A percentile compares a stretch with the other conserved stretches of the same genome.
Conservation (phyloP, 495 filamentous ascomycete species). For the Ascobolus immersus region DNA sequence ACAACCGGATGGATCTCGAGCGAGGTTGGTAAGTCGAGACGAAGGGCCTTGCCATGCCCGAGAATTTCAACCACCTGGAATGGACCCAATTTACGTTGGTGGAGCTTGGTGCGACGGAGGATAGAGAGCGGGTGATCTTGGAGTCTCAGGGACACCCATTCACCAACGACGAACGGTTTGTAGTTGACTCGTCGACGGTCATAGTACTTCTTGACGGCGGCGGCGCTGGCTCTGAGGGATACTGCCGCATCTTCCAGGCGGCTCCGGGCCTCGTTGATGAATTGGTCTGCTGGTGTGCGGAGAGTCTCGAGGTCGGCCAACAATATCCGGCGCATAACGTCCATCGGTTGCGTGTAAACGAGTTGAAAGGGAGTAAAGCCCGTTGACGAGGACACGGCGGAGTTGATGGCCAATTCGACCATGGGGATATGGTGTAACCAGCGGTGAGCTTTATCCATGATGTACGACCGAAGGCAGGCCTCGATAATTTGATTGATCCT, state of each 20-base stretch:
- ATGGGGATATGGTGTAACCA: not conserved
- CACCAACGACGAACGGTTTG: not conserved
- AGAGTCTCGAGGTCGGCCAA: not conserved
- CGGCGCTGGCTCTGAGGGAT: too few relatives aligned
- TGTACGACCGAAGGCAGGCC: not conserved
- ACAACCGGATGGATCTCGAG: conserved; percentile 1
- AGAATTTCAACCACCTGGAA: not conserved
- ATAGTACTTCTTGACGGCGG: too few relatives aligned
- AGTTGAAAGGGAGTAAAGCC: not conserved
- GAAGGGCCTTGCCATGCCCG: not conserved
- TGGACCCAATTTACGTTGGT: not conserved
- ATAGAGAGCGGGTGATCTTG: not conserved
- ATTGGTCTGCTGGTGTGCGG: too few relatives aligned
- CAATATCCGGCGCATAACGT: not conserved
- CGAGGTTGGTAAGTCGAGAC: not conserved
- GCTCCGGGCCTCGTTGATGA: too few relatives aligned
- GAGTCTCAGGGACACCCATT: not conserved
- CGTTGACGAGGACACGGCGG: not conserved
- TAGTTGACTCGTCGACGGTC: not conserved
- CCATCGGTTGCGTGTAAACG: not conserved
- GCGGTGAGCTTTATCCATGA: not conserved
- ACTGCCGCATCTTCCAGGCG: too few relatives aligned
- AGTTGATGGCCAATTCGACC: not conserved
- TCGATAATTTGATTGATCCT: conserved; percentile 1
- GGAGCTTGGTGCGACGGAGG: not conserved